Conservation (phyloP, 2,329 filamentous ascomycete species). For the Colletotrichum zoysiae region DNA sequence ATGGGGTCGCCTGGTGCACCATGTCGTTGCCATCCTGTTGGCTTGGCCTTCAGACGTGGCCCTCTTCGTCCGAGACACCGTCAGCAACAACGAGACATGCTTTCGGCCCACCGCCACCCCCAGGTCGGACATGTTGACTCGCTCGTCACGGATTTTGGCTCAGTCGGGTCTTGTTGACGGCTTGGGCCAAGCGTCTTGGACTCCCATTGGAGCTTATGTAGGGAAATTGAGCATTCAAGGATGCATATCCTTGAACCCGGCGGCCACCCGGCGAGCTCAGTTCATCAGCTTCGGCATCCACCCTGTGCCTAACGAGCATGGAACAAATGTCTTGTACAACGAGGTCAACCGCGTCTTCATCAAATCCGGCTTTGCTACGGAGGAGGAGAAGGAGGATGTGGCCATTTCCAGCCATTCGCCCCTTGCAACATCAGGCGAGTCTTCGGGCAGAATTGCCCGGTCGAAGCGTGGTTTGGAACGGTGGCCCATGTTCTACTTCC, state of each 20-base stretch:
- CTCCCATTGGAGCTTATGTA: slow-evolving; percentile 76
- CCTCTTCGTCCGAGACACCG: slow-evolving; percentile 69
- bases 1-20: slow-evolving; percentile 73
- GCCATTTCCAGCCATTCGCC: slow-evolving; percentile 52
- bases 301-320: slow-evolving; percentile 69
- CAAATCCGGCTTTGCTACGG: slow-evolving; percentile 81
- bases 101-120: slow-evolving; percentile 47
- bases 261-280: slow-evolving; percentile 79
- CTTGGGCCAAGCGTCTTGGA: slow-evolving; percentile 70
- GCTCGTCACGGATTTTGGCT: slow-evolving; percentile 63
- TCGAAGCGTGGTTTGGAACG: slow-evolving; percentile 77
- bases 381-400: slow-evolving; percentile 54
- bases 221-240: slow-evolving; percentile 74
- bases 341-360: slow-evolving; percentile 83
- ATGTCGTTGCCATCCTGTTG: slow-evolving; percentile 75
- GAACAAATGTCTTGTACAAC: slow-evolving; percentile 77
- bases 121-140: not conserved
- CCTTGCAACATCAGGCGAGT: slow-evolving; percentile 53
- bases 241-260: slow-evolving; percentile 77
- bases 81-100: slow-evolving; percentile 52
- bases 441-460: slow-evolving; percentile 62
- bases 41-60: slow-evolving; percentile 71
- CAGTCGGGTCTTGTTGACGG: slow-evolving; percentile 75
- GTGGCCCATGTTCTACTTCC: slow-evolving; percentile 92
- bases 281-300: slow-evolving; percentile 84